Evolutionary conservation across 495 filamentous ascomycete genomes (phyloP), one percentile per base, ranked within the genome.

Genomic region (Penicillium ochrochloron): DNA sequence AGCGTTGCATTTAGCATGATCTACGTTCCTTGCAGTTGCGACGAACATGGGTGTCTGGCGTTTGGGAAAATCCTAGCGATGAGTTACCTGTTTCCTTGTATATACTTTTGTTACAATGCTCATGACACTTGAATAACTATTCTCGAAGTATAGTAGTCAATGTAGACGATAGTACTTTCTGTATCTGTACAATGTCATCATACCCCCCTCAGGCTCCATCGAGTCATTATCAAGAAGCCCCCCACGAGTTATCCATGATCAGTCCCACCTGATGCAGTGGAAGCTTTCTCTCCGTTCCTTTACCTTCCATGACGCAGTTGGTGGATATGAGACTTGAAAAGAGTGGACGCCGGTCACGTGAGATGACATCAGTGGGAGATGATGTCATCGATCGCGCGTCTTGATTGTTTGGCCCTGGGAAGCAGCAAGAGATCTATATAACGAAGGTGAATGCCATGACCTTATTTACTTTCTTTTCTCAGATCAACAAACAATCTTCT

Each of bases 321-420:
- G n/a, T 29, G 25, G 55, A 6, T 15, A n/a, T 19, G 35, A 51
- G 53, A 46, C 44, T 60, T 58, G 17, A 25, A 0, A 2, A 25
- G 5, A 48, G 10, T 25, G 19, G 21, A 25, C 44, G 44, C 44
- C 17, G 31, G n/a, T 57, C 69, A 70, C 68, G 57, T 71, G 70
- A 27, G 56, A 46, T 70, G 65, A 74, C 65, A 72, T 74, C 53
- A 54, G 27, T 12, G 23, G 57, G 2, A 1, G 9, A 60, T 72
- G 69, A 73, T 66, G 68, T 73, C 69, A 68, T 65, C 6, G 39
- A 70, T 72, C 52, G 48, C 12, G 57, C 14, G n/a, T 41, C 35
- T 42, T 31, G 42, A 35, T 59, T 59, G 57, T 29, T 27, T 39
- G 31, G 59, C 21, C 44, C 44, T 48, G 19, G 42, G 42, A 23